phyloP scores from a whole-genome alignment of 2,329 filamentous ascomycete genomes.

The Periconia macrospinosa region DNA sequence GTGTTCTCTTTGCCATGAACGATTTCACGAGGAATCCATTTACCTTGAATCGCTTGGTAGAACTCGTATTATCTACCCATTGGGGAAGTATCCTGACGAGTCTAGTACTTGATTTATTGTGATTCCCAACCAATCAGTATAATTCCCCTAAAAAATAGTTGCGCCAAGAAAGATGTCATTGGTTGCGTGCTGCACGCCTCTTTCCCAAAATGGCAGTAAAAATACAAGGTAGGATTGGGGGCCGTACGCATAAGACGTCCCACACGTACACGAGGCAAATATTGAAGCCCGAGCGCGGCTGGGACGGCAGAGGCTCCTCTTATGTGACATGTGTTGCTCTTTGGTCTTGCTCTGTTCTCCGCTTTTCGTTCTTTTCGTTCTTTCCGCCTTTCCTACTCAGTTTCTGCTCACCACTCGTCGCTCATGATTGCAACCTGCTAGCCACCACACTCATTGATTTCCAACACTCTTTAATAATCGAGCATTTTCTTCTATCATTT shows the following conservation, averaged over 20 bases:
- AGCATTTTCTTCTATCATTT: neutral
- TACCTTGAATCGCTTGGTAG: too few species aligned
- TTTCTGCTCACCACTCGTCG: neutral
- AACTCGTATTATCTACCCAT: too few species aligned
- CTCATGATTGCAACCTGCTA: neutral
- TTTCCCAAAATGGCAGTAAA: neutral
- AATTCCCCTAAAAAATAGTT: too few species aligned
- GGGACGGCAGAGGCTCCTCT: neutral
- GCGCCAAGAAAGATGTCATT: too few species aligned
- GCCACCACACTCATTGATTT: neutral
- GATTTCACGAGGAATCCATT: too few species aligned
- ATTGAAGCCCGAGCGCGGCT: neutral
- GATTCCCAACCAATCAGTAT: too few species aligned
- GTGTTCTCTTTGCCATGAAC: too few species aligned
- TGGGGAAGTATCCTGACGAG: too few species aligned
- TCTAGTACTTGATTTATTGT: too few species aligned
- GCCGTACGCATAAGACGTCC: neutral
- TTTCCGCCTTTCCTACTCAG: neutral
- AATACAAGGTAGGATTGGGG: neutral
- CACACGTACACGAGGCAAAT: neutral
- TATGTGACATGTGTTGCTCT: neutral
- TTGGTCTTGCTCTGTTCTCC: neutral
- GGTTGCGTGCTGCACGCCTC: too few species aligned
- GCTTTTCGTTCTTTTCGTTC: neutral
- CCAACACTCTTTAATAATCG: neutral